A percentile compares a stretch with the other conserved stretches of the same genome.
phyloP scores from a whole-genome alignment of 352 stramenopile genomes.

The Phytophthora pinifolia region DNA sequence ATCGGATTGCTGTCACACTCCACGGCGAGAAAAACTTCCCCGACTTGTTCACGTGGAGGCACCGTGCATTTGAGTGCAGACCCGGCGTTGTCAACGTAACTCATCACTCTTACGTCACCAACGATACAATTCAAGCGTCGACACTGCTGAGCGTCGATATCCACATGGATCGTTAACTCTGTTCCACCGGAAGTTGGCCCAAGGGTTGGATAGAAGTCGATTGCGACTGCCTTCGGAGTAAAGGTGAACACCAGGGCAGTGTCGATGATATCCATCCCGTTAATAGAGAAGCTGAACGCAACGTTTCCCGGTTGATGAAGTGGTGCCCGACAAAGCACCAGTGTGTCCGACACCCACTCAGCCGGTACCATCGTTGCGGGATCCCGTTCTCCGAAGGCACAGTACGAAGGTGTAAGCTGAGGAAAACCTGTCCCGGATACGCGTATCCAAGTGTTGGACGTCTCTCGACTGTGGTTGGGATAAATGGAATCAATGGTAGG shows the following conservation, averaged over 20 bases:
- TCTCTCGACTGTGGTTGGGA: constrained; percentile 26
- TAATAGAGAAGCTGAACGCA: constrained; percentile 47
- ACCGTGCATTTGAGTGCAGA: constrained; percentile 27
- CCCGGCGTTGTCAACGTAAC: not conserved
- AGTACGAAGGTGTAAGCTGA: constrained; percentile 39
- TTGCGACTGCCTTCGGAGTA: not conserved
- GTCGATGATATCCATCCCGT: constrained; percentile 48
- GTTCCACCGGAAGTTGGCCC: constrained; percentile 37
- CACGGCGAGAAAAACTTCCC: constrained; percentile 26
- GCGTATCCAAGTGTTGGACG: constrained; percentile 13
- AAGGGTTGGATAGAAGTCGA: constrained; percentile 23
- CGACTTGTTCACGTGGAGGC: constrained; percentile 14
- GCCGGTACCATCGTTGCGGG: constrained; percentile 7
- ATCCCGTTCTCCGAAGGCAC: constrained; percentile 38
- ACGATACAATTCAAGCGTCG: constrained; percentile 32
- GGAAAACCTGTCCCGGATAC: constrained; percentile 32
- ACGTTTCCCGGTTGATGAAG: constrained; percentile 23
- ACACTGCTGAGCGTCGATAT: constrained; percentile 17
- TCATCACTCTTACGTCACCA: constrained; percentile 15
- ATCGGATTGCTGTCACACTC: constrained; percentile 30
- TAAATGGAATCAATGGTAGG: constrained; percentile 26
- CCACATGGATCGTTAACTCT: constrained; percentile 26
- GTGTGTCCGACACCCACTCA: constrained; percentile 27
- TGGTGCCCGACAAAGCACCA: constrained; percentile 34
- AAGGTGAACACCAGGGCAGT: constrained; percentile 35